Conservation (phyloP, 1,284 basidiomycete species). For the Naganishia sp. region DNA sequence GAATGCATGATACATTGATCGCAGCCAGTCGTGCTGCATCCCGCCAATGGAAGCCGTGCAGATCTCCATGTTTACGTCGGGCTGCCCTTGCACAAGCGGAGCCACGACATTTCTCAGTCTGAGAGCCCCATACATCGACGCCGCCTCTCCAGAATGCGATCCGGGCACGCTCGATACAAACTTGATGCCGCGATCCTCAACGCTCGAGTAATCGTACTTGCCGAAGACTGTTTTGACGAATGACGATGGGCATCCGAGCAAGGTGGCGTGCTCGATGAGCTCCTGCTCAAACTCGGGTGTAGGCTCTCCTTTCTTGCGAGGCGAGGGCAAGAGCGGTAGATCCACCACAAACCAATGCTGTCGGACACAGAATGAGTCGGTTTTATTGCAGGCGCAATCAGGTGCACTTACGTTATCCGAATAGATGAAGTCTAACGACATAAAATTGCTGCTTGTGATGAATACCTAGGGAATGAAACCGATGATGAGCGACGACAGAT, state of each 20-base stretch:
- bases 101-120: constrained; percentile 31
- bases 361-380: background rate
- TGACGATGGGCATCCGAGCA: constrained; percentile 30
- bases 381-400: background rate
- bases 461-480: constrained; percentile 23
- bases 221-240: constrained; percentile 30
- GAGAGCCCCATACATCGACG: constrained; percentile 28
- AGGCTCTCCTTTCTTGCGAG: constrained; percentile 5
- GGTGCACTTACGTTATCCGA: constrained; percentile 28
- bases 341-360: constrained; percentile 36
- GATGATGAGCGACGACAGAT: too few relatives aligned
- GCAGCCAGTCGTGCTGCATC: constrained; percentile 29
- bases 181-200: constrained; percentile 22
- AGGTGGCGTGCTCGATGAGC: constrained; percentile 30
- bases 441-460: constrained; percentile 32
- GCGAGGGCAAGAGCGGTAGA: constrained; percentile 15
- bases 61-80: constrained; percentile 27
- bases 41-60: constrained; percentile 34
- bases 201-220: constrained; percentile 30
- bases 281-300: constrained; percentile 32
- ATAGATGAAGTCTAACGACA: constrained; percentile 29
- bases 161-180: constrained; percentile 31
- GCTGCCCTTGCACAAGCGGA: constrained; percentile 12
- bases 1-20: constrained; percentile 32
- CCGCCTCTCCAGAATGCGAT: constrained; percentile 27